phyloP scores from a whole-genome alignment of 1,139 yeast species.

The Candida tetrigidarum region DNA sequence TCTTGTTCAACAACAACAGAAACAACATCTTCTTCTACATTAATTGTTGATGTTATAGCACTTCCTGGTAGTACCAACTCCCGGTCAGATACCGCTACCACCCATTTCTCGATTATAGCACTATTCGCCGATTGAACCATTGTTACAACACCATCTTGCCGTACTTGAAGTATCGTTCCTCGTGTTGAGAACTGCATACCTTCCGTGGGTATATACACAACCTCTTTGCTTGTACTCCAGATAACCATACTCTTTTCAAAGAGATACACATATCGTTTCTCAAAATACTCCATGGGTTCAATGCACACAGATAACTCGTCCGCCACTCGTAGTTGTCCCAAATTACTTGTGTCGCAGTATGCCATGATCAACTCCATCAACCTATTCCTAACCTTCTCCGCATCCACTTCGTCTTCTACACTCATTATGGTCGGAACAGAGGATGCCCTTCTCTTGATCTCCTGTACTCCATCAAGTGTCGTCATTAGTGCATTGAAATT shows the following conservation, averaged over 20 bases:
- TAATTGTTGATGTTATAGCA: constrained; percentile 41
- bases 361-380: constrained; percentile 34
- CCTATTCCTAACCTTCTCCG: constrained; percentile 30
- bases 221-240: constrained; percentile 19
- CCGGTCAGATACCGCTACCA: constrained; percentile 43
- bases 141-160: constrained; percentile 4
- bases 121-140: constrained; percentile 16
- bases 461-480: constrained; percentile 8
- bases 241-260: constrained; percentile 39
- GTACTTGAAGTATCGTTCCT: constrained; percentile 13
- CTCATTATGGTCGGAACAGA: constrained; percentile 26
- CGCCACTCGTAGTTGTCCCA: constrained; percentile 43
- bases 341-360: constrained; percentile 26
- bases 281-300: constrained; percentile 14
- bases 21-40: no score
- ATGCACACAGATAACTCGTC: constrained; percentile 30
- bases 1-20: no score
- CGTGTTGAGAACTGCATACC: constrained; percentile 14
- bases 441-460: constrained; percentile 17
- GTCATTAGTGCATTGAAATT: constrained; percentile 12
- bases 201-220: constrained; percentile 11
- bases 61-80: constrained; percentile 37
- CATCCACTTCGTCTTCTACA: constrained; percentile 24
- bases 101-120: constrained; percentile 49
- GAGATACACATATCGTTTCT: constrained; percentile 28